phyloP scores from a whole-genome alignment of 805 yeast species.

The Brettanomyces anomalus region DNA sequence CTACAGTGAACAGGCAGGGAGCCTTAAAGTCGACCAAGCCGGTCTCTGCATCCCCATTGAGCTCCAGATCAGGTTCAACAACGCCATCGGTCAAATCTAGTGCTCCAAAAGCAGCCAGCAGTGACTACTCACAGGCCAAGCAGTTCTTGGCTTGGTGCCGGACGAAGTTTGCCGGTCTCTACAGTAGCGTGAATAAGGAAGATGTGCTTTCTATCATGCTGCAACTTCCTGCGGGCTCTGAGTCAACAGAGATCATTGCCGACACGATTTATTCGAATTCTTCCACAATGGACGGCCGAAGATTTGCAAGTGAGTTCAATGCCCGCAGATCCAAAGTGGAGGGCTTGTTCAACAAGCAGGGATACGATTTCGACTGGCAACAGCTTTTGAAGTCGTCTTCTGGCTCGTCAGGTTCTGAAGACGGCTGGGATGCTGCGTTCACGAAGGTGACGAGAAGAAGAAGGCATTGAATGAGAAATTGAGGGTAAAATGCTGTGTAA shows the following conservation, averaged over 20 bases:
- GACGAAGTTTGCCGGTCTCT: constrained; percentile 52
- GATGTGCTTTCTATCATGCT: constrained; percentile 75
- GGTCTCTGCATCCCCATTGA: constrained; percentile 13
- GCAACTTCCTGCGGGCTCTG: constrained; percentile 67
- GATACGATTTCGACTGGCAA: constrained; percentile 54
- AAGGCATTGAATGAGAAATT: neutral
- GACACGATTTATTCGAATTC: constrained; percentile 88
- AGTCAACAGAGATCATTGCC: constrained; percentile 76
- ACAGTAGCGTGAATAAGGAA: constrained; percentile 65
- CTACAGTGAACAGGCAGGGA: neutral
- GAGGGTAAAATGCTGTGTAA: neutral
- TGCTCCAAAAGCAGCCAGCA: neutral
- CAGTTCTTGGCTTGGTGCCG: constrained; percentile 71
- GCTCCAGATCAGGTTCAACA: no score
- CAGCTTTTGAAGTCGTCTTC: constrained; percentile 37
- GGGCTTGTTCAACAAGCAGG: constrained; percentile 33
- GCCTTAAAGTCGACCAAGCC: constrained; percentile 4
- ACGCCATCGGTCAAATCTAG: no score
- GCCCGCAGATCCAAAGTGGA: constrained; percentile 72
- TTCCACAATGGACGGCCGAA: constrained; percentile 86
- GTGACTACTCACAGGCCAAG: constrained; percentile 29
- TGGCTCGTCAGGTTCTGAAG: constrained; percentile 5
- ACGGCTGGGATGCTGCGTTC: constrained; percentile 36
- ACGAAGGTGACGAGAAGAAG: constrained; percentile 48
- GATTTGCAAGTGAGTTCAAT: constrained; percentile 86